These are phyloP conservation scores for Thinopyrum obtusiflorum DNA, from an alignment of 202 grass and related monocot species.

Conservation along the genomic window DNA sequence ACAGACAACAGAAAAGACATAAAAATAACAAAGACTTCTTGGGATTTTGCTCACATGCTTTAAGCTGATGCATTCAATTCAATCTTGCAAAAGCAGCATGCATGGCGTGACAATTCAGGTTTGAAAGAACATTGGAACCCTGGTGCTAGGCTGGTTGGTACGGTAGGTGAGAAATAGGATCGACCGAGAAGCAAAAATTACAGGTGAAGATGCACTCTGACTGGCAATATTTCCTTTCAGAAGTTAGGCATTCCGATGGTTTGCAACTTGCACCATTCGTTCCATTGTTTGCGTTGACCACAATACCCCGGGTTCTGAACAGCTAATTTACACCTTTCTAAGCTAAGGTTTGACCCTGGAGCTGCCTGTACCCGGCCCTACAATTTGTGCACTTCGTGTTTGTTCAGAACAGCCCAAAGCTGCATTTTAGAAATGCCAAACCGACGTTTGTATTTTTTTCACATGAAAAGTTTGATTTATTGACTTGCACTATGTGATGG, in stretches of 20 bases:
- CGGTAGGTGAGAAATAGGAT: not conserved
- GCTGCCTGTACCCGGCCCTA: not conserved
- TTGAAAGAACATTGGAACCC: not conserved
- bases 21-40: not conserved
- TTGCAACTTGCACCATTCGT: not conserved
- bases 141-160: not conserved
- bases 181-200: not conserved
- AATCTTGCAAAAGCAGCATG: not conserved
- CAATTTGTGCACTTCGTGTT: not conserved
- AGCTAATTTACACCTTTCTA: not conserved
- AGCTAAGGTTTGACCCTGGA: not conserved
- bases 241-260: not conserved
- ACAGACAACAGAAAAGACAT: not conserved
- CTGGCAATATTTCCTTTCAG: not conserved
- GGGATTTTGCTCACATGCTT: not conserved
- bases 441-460: too few species aligned
- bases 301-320: not conserved
- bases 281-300: not conserved
- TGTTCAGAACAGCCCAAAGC: not conserved
- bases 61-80: constrained; percentile 7
- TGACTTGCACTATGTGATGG: not conserved
- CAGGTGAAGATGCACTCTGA: not conserved
- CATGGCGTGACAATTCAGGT: not conserved
- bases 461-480: not conserved
- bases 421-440: not conserved